Evolutionary conservation across 768 basidiomycete genomes (phyloP).

Genomic region (Ramaria rubella): DNA sequence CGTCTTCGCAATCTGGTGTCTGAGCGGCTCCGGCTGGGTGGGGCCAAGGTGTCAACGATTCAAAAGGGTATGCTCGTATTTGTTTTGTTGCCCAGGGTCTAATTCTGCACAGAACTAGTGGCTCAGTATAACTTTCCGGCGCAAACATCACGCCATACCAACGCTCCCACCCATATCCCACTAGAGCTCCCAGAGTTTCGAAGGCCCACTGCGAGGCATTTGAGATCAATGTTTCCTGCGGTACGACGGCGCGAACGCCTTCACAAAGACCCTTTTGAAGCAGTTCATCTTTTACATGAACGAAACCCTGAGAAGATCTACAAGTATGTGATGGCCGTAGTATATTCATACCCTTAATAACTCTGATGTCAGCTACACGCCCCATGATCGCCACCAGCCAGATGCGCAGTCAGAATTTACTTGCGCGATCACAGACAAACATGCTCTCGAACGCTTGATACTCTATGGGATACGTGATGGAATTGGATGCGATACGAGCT

Average conservation of each 20-base stretch:
- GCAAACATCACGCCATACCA: neutral
- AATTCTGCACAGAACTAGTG: conserved; percentile 1
- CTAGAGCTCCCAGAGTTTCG: neutral
- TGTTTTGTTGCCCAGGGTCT: too few species aligned
- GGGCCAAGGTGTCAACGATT: neutral
- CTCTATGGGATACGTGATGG: neutral
- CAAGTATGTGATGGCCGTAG: too few species aligned
- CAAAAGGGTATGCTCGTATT: neutral
- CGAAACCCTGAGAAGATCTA: neutral
- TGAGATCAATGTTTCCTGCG: neutral
- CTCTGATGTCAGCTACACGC: neutral
- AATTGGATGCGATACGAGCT: conserved; percentile 8
- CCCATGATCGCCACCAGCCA: neutral
- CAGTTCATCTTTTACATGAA: neutral
- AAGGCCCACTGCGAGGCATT: neutral
- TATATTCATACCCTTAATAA: too few species aligned
- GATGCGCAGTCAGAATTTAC: neutral
- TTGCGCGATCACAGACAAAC: neutral
- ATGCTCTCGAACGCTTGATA: neutral
- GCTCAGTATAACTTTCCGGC: neutral
- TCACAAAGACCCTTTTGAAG: neutral
- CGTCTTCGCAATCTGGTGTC: neutral
- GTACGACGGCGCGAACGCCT: neutral
- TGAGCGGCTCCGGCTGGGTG: neutral
- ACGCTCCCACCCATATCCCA: neutral